phyloP scores from a whole-genome alignment of 176 grass and related monocot genomes.

The Urochloa ruziziensis region DNA sequence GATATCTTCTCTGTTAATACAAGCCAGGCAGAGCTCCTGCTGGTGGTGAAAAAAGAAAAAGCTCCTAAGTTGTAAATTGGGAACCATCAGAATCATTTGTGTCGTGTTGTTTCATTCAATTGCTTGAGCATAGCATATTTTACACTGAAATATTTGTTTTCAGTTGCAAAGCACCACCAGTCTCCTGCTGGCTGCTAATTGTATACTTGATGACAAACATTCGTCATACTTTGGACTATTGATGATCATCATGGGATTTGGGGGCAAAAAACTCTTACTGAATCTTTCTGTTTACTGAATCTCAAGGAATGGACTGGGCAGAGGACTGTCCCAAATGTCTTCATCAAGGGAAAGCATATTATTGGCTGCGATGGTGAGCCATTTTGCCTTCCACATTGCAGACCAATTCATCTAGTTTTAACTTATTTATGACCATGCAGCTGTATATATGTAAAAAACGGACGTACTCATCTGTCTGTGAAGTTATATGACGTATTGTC shows the following conservation, averaged over 20 bases:
- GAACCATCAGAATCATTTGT: background rate
- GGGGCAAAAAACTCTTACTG: background rate
- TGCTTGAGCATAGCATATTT: background rate
- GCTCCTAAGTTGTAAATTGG: background rate
- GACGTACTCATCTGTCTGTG: background rate
- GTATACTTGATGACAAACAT: background rate
- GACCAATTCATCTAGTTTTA: background rate
- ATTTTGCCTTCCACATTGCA: background rate
- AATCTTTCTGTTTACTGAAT: conserved; percentile 21
- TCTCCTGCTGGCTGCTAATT: background rate
- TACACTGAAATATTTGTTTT: background rate
- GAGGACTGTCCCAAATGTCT: conserved; percentile 80
- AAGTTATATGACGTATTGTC: conserved; percentile 15
- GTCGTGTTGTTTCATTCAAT: background rate
- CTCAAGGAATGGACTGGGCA: conserved; percentile 81
- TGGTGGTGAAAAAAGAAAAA: background rate
- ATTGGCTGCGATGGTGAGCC: conserved; percentile 65
- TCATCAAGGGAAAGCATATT: conserved; percentile 80
- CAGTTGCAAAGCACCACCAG: background rate
- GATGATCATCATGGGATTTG: background rate
- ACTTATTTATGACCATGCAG: background rate
- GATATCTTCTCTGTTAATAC: background rate
- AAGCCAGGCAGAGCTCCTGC: background rate
- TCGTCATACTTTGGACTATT: background rate
- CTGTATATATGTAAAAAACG: background rate